Base-by-base conservation (phyloP, 2,329 filamentous ascomycete species). In the Raffaelea albimanens region DNA sequence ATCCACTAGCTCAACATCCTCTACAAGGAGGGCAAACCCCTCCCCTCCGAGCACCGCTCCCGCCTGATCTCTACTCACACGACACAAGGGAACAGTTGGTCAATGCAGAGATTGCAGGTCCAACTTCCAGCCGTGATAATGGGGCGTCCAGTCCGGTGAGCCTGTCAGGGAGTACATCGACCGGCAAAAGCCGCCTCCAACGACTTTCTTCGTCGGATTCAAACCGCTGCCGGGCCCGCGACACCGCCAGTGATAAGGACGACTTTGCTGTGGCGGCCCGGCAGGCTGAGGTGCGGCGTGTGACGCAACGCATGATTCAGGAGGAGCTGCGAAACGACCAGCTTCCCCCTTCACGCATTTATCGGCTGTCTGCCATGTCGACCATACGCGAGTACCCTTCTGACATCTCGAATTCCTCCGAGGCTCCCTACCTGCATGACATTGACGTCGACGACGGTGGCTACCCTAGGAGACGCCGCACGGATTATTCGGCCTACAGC, bases 241-340 rank as follows among this genome's bases (percentile, higher is more conserved):
- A 63, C 4, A 67, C 67, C 16, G 60, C 69, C 29, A 68, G 71
- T 13, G 67, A 65, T 43, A 75, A 69, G 42, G 65, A 75, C 21
- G 74, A 77, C 51, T 73, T 77, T 18, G 40, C 20, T 1, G 46
- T 36, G 52, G 56, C 76, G 40, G 71, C 74, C 45, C 67, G 75
- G 23, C 68, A 76, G 53, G 76, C 75, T 23, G 76, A 80, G 53
- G 59, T 81, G 46, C 74, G 69, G 53, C 68, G 75, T 19, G 62
- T 80, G 9, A 71, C 75, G 59, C 71, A 73, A 43, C 72, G 71
- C 53, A 68, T 75, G 51, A 80, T 80, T n/a, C 73, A 74, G 51
- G 70, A 78, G 40, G 77, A 80, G 54, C 63, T 81, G 3, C 67
- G 71, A 41, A 69, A 61, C 36, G 74, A 76, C 34, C 61, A 66